Evolutionary conservation across 768 basidiomycete genomes (phyloP).

Genomic region (Podaxis sp.): DNA sequence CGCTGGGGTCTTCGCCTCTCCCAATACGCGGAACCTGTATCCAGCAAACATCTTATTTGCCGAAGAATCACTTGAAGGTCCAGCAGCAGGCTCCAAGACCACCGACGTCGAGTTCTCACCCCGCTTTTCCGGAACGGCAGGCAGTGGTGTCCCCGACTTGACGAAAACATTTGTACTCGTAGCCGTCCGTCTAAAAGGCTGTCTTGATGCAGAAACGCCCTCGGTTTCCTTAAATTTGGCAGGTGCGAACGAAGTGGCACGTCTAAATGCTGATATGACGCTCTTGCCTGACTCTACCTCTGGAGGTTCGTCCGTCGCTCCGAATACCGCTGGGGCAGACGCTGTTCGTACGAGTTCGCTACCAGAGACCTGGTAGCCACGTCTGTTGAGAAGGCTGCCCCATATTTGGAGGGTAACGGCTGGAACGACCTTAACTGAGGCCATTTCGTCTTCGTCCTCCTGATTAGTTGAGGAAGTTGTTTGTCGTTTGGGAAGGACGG

Average conservation of each 20-base stretch:
- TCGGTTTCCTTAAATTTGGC: constrained; percentile 17
- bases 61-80: constrained; percentile 8
- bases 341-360: constrained; percentile 59
- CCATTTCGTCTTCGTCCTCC: constrained; percentile 58
- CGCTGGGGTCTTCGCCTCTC: constrained; percentile 56
- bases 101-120: constrained; percentile 19
- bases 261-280: constrained; percentile 56
- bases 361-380: constrained; percentile 60
- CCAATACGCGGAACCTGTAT: constrained; percentile 52
- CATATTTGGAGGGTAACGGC: constrained; percentile 64
- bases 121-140: constrained; percentile 5
- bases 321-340: constrained; percentile 14
- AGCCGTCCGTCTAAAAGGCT: constrained; percentile 44
- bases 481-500: constrained; percentile 11
- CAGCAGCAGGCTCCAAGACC: constrained; percentile 5
- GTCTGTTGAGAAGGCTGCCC: constrained; percentile 60
- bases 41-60: constrained; percentile 46
- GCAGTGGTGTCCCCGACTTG: neutral
- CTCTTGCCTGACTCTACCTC: constrained; percentile 19
- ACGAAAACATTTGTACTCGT: constrained; percentile 14
- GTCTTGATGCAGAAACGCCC: constrained; percentile 19
- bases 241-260: constrained; percentile 63
- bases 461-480: constrained; percentile 2
- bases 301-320: constrained; percentile 4
- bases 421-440: constrained; percentile 53